Base-by-base conservation (phyloP, 2,329 filamentous ascomycete species). In the Pezicula radicicola region DNA sequence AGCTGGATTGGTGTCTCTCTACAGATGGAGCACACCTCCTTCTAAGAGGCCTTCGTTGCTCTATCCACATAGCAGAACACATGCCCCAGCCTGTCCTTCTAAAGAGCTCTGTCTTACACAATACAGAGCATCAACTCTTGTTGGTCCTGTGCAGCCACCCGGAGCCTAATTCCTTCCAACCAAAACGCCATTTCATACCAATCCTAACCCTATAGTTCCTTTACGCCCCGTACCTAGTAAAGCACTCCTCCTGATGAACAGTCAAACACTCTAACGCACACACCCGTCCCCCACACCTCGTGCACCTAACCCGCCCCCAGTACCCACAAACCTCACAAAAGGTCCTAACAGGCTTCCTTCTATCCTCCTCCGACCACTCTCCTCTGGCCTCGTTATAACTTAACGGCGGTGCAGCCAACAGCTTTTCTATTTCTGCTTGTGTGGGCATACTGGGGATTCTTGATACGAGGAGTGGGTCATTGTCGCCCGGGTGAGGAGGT, bases 281-380 rank as follows among this genome's bases (percentile, higher is more conserved):
- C n/a, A 89, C 84, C 61, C 85, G 77, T 43, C 80, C 81, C n/a
- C 88, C 88, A 70, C 89, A 93, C 72, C 88, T 89, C 67, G 85
- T 79, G 71, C 89, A 93, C 68, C 79, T 80, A 43, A 90, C 84
- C 39, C 84, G 75, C 2, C 88, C 89, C 88, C 89, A 92, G 69
- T 91, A 92, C 13, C 89, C 89, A 65, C 89, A 93, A 30, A 91
- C 83, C 65, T 87, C 86, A 69, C 89, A 93, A 67, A 92, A 93
- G 35, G 74, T 72, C 53, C 88, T 75, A 44, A 74, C 73, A 2
- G 87, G 85, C 56, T 83, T 83, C 61, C 63, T 68, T 37, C 51
- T 53, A 54, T 68, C 72, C 36, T 71, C 70, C 8, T 67, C 66
- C n/a, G 61, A 63, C 72, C 72, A 78, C 27, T 60, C 64, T 2